Conservation (phyloP, 169 alveolate genomes). For the Neospora caninum region DNA sequence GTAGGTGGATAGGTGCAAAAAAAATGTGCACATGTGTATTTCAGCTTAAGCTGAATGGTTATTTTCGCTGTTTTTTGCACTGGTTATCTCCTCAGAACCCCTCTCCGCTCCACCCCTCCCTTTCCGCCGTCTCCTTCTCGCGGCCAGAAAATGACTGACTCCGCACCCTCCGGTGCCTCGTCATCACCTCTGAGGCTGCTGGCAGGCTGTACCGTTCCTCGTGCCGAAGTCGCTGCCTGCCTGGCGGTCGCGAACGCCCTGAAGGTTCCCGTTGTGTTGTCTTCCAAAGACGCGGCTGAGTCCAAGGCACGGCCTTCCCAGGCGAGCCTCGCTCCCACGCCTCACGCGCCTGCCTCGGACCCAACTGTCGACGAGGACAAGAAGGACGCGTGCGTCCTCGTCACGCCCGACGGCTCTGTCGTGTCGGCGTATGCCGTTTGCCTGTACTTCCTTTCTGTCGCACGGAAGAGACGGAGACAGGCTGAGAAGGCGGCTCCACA, state of each 20-base stretch:
- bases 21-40: no score
- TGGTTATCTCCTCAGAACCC: no score
- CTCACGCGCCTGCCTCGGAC: neutral
- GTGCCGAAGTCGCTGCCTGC: constrained; percentile 6
- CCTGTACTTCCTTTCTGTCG: neutral
- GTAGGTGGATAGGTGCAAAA: no score
- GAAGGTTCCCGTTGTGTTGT: neutral
- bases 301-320: neutral
- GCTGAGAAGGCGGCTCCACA: neutral
- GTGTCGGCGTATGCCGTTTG: neutral
- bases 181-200: neutral
- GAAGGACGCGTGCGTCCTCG: neutral
- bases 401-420: constrained; percentile 18
- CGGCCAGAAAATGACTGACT: neutral
- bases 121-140: neutral
- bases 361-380: neutral
- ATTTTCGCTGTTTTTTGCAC: no score
- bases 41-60: no score
- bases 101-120: neutral
- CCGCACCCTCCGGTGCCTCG: neutral
- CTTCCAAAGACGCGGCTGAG: neutral
- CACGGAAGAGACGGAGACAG: neutral
- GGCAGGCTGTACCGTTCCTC: neutral
- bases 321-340: neutral
- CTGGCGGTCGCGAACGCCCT: neutral